Evolutionary conservation across 1,139 yeast species (phyloP).

Genomic region (Pichia sp.): DNA sequence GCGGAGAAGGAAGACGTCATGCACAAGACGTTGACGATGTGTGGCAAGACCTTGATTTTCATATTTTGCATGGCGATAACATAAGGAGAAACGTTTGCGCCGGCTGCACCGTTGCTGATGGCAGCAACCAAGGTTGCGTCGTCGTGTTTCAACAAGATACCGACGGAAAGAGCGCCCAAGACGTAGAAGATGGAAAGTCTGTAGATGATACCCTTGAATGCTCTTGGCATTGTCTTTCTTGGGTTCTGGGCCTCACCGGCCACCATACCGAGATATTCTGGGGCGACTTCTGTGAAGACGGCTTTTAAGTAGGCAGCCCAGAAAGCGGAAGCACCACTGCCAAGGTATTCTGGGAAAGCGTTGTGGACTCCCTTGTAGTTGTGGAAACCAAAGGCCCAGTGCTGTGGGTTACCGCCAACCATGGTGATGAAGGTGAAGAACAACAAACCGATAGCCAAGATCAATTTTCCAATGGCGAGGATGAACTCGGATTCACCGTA

Average conservation of each 20-base stretch:
- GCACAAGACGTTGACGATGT: constrained; percentile 33
- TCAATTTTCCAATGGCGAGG: constrained; percentile 52
- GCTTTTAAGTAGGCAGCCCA: constrained; percentile 56
- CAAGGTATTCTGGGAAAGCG: constrained; percentile 45
- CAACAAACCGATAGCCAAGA: constrained; percentile 50
- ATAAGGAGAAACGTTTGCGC: constrained; percentile 29
- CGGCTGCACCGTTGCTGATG: constrained; percentile 25
- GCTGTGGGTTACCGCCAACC: constrained; percentile 54
- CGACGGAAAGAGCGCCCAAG: constrained; percentile 24
- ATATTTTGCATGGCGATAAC: constrained; percentile 27
- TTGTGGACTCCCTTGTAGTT: constrained; percentile 58
- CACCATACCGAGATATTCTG: constrained; percentile 50
- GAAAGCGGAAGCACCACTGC: constrained; percentile 47
- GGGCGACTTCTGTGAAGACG: constrained; percentile 51
- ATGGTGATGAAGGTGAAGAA: constrained; percentile 43
- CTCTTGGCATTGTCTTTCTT: constrained; percentile 45
- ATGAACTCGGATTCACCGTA: constrained; percentile 64
- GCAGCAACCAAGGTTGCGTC: constrained; percentile 21
- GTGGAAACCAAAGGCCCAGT: constrained; percentile 56
- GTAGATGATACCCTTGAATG: constrained; percentile 32
- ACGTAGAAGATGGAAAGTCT: constrained; percentile 39
- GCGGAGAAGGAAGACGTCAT: constrained; percentile 37
- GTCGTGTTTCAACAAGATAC: constrained; percentile 24
- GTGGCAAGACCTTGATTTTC: constrained; percentile 30
- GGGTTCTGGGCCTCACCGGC: constrained; percentile 51